Base-by-base conservation (phyloP, 2,329 filamentous ascomycete species). In the Coniochaeta sp. region DNA sequence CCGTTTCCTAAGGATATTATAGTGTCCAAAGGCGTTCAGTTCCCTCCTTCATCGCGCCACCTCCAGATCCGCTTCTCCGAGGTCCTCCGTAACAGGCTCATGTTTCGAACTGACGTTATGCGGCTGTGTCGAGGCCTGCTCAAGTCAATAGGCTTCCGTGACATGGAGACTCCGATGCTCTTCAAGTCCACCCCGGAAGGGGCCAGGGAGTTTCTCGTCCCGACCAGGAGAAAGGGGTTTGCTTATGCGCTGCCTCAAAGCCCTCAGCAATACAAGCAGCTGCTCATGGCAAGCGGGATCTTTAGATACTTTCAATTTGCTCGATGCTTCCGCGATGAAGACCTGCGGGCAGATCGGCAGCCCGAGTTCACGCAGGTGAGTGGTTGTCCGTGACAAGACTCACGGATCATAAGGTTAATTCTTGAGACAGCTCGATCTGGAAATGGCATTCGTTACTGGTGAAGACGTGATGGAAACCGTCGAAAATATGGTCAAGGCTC, bases 161-260 rank as follows among this genome's bases (percentile, higher is more conserved):
- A 98, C 66, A 83, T 98, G 34, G 95, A 99, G 72, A 99, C 95
- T 0, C 95, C 95, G 0, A 77, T 97, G 4, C 81, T 99, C 0
- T 99, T 99, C 83, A 99, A 98, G 73, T 97, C 95, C 0, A 99
- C 95, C 0, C 91, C 95, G 0, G 95, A 99, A 76, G 95, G 95
- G 0, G 96, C 95, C 1, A 83, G 93, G 57, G 95, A 99, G 72
- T 99, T 99, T 64, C 74, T 99, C 6, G 93, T 99, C 5, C 95
- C 95, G 0, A 96, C 93, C 0, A 81, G 95, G 31, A 83, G 81
- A 38, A 81, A 80, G 1, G 91, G 91, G 0, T 77, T 87, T 62
- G 92, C 91, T 3, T 99, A 98, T 73, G 95, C 95, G 9, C 78
- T 99, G 22, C 93, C 93, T 0, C 96, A 99, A 72, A 98, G 93